Conservation (phyloP, 1,284 basidiomycete species). For the Pseudozyma tsukubaensis region DNA sequence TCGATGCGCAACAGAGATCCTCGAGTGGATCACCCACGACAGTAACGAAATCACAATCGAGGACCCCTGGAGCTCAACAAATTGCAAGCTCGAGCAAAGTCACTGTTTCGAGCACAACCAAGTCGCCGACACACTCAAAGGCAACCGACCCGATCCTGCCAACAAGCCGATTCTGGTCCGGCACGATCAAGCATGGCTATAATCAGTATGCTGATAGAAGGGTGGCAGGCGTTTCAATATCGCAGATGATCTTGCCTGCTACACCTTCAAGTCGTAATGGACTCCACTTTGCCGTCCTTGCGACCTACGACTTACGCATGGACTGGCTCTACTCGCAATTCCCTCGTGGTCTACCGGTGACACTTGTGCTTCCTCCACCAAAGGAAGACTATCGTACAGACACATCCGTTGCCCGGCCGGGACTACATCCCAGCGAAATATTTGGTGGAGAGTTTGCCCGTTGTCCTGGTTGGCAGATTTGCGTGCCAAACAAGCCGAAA, state of each 20-base stretch:
- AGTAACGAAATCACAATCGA: not conserved
- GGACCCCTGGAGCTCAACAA: too few relatives aligned
- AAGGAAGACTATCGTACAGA: constrained; percentile 39
- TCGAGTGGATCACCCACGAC: not conserved
- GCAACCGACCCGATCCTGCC: constrained; percentile 37
- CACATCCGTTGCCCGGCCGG: constrained; percentile 29
- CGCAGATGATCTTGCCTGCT: constrained; percentile 53
- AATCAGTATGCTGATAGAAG: constrained; percentile 42
- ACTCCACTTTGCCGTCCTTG: constrained; percentile 50
- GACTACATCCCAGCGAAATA: constrained; percentile 43
- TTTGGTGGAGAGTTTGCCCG: constrained; percentile 25
- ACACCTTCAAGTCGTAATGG: constrained; percentile 30
- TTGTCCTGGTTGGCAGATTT: constrained; percentile 52
- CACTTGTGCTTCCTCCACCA: constrained; percentile 53
- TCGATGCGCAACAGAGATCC: not conserved
- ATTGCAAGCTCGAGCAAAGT: not conserved
- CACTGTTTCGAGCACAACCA: not conserved
- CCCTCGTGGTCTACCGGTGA: constrained; percentile 49
- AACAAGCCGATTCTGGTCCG: constrained; percentile 55
- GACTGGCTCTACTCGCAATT: constrained; percentile 61
- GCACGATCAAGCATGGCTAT: constrained; percentile 59
- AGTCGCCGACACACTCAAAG: not conserved
- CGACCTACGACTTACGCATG: constrained; percentile 60
- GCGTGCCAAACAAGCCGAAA: constrained; percentile 49
- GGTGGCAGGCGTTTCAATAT: constrained; percentile 33